Base-by-base conservation (phyloP, 257 asterid genomes). In the Ligustrum vulgare region DNA sequence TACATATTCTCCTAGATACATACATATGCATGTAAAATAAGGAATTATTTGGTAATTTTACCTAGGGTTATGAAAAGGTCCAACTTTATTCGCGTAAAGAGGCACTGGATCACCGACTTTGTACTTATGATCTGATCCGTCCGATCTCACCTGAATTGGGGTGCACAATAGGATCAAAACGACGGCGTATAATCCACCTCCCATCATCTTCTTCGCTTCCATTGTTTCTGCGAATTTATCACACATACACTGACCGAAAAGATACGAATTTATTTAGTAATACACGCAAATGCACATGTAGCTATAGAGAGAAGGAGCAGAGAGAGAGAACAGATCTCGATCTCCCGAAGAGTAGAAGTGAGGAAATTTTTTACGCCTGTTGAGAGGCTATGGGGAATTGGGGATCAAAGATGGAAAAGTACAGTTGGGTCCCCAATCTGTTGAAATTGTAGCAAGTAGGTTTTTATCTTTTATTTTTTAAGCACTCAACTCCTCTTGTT, bases 21-120 rank as follows among this genome's bases (percentile, higher is more conserved):
- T 16, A 47, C 8, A 18, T 49, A 23, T 15, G 18, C 60, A 49
- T 16, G 23, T 58, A 58, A 15, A 58, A 58, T 54, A 6, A 58
- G 65, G 12, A 7, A 8, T 58, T 32, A 58, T 58, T 22, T 1
- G 6, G 2, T 11, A 58, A 49, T 56, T 28, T 70, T 77, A 90
- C 96, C 96, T 90, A 67, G 96, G 96, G 84, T 93, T 93, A 69
- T 93, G 98, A 73, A 93, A 93, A 62, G 98, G 98, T 2, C 98
- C 97, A 75, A 93, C 98, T 82, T 93, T 91, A 62, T 93, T 91
- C 37, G 97, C 96, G 70, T 93, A 93, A 0, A 91, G 91, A 72
- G 97, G 95, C 69, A 93, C 97, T 58, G 82, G 70, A 70, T 93
- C 97, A 32, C 95, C 92, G 41, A 79, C 78, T 64, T 87, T 93